phyloP scores from a whole-genome alignment of 2,329 filamentous ascomycete genomes.

The Sordariomycetes sp. region DNA sequence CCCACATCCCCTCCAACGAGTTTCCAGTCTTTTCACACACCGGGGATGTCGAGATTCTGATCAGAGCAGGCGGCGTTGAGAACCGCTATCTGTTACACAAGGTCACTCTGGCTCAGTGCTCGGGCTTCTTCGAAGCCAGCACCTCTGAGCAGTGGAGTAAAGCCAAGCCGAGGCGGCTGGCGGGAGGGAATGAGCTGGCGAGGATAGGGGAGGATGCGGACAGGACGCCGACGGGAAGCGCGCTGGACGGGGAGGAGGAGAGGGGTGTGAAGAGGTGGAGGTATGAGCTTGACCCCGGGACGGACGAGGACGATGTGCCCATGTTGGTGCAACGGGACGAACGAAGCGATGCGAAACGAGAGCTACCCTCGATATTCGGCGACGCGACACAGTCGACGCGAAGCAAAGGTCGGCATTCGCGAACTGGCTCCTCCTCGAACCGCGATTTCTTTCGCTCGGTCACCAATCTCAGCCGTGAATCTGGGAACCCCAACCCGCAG shows the following conservation, averaged over 20 bases:
- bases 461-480: conserved; percentile 58
- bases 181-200: conserved; percentile 35
- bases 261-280: conserved; percentile 66
- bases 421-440: conserved; percentile 24
- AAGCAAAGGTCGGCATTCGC: conserved; percentile 5
- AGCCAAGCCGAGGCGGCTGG: conserved; percentile 15
- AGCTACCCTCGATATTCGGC: conserved; percentile 21
- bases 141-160: conserved; percentile 67
- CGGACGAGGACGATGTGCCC: conserved; percentile 66
- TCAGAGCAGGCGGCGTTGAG: conserved; percentile 53
- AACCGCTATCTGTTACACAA: conserved; percentile 81
- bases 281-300: conserved; percentile 77
- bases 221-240: conserved; percentile 5
- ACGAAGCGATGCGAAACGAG: conserved; percentile 4
- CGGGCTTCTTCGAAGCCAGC: conserved; percentile 86
- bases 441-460: conserved; percentile 77
- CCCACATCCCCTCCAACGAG: conserved; percentile 66
- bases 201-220: conserved; percentile 38
- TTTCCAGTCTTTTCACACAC: conserved; percentile 86
- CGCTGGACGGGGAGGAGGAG: conserved; percentile 13
- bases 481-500: conserved; percentile 31
- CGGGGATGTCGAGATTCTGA: conserved; percentile 85
- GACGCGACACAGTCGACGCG: conserved; percentile 6
- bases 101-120: conserved; percentile 81
- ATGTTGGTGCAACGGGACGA: conserved; percentile 78